Evolutionary conservation across 108 stramenopile species (phyloP).

Genomic region (Ochromonas danica): DNA sequence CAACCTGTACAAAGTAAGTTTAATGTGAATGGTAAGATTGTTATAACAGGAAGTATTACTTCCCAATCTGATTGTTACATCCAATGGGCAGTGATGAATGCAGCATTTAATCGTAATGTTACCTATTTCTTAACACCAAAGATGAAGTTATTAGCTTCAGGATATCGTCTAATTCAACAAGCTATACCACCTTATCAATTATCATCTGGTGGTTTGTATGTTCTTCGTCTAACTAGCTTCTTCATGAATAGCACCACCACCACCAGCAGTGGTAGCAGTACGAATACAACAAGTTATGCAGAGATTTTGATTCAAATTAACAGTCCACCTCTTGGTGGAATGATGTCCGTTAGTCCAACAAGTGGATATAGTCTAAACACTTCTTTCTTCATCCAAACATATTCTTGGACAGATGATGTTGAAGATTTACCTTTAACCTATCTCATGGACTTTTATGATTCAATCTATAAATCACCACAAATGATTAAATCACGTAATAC

Average conservation of each 20-base stretch:
- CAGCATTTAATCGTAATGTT: neutral
- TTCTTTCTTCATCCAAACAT: neutral
- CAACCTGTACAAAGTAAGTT: neutral
- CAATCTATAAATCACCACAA: too few relatives aligned
- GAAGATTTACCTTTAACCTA: neutral
- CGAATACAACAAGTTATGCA: neutral
- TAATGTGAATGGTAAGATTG: neutral
- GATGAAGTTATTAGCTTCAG: neutral
- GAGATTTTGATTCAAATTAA: neutral
- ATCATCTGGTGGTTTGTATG: neutral
- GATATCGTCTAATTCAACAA: neutral
- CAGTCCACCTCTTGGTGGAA: slow-evolving; percentile 1
- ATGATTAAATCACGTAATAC: neutral
- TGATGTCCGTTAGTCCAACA: neutral
- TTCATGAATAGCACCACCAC: neutral
- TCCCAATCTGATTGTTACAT: neutral
- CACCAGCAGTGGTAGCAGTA: too few relatives aligned
- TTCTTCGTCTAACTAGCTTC: too few relatives aligned
- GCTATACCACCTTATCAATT: neutral
- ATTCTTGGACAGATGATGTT: neutral
- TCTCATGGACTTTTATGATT: neutral
- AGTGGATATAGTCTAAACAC: neutral
- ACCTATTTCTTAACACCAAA: neutral
- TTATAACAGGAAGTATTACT: neutral
- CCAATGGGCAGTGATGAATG: neutral